Conservation (phyloP, 495 filamentous ascomycete species). For the Viridothelium virens region DNA sequence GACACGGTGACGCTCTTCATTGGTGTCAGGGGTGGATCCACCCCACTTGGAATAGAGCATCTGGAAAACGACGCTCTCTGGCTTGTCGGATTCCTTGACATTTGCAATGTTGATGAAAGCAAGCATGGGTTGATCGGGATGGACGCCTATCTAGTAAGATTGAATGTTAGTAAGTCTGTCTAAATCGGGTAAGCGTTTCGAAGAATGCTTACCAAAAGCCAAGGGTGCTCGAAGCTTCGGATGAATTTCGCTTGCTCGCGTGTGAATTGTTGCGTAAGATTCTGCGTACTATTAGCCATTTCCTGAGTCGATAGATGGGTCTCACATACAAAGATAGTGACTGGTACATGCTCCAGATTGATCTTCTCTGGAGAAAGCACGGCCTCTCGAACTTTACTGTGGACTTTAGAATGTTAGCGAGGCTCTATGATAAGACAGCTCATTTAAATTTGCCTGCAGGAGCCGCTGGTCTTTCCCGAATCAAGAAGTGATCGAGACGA, state of each 20-base stretch:
- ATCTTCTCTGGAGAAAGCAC: conserved; percentile 17
- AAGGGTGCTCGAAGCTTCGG: conserved; percentile 17
- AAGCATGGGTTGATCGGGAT: conserved; percentile 6
- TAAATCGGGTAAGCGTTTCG: not conserved
- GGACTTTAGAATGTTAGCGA: not conserved
- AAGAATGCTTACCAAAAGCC: not conserved
- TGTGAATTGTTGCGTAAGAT: conserved; percentile 24
- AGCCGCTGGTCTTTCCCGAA: not conserved
- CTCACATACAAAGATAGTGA: not conserved
- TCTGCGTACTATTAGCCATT: conserved; percentile 1
- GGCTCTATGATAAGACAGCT: not conserved
- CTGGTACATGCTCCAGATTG: not conserved
- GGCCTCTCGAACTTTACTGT: conserved; percentile 17
- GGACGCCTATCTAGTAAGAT: not conserved
- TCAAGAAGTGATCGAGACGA: not conserved
- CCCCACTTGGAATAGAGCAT: conserved; percentile 17
- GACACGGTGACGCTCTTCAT: conserved; percentile 22
- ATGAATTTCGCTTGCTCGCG: conserved; percentile 35
- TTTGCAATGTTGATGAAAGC: conserved; percentile 33
- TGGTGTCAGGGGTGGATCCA: conserved; percentile 21
- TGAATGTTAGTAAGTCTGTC: not conserved
- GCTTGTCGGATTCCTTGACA: conserved; percentile 33
- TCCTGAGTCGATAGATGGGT: not conserved
- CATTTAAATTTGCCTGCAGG: too few relatives aligned
- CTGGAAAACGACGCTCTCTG: conserved; percentile 41